Evolutionary conservation across 148 eudicot species (phyloP), one percentile per base, ranked within the genome.

Genomic region (Camellia japonica): DNA sequence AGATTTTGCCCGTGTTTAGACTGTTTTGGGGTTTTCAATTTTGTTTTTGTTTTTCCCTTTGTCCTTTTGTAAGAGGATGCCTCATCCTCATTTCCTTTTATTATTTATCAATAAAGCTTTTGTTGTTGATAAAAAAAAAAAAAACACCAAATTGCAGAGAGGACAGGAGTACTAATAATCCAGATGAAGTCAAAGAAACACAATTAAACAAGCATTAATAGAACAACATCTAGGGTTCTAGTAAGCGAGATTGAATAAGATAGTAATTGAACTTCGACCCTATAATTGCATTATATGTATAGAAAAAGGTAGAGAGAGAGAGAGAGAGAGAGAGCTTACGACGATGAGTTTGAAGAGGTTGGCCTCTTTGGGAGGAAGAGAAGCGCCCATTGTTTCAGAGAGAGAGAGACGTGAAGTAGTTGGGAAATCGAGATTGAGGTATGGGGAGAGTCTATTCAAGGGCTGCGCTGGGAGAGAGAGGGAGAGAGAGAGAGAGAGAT

Each of bases 291-390:
- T 6, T 30, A 62, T 7, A 16, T 10, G 42, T 16, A 7, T 43
- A 12, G 41, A 5, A 58, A 20, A 1, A 46, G 75, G 61, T 11
- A 16, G 55, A 76, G 23, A 63, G 72, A 14, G 47, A 71, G 23
- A 63, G 72, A 14, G 47, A 71, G 71, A 56, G 54, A n/a, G 77
- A 60, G 20, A 66, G 75, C 97, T 75, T 90, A 95, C 98, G 78
- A 95, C 98, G 86, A 95, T 93, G 91, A 91, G 95, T 74, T 95
- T 95, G 90, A 93, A 95, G 88, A 93, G 94, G 85, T 93, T 93
- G 76, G 97, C 93, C 83, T 95, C 98, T 86, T 93, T 95, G 0
- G 97, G 80, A 79, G 98, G 98, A 77, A 95, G 97, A 75, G 98
- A 83, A 70, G 91, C 90, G 44, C 95, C 98, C 98, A 95, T 95